These are phyloP conservation scores for Phylloporus scabripes DNA, from an alignment of 768 basidiomycete genomes.

Conservation along the genomic window DNA sequence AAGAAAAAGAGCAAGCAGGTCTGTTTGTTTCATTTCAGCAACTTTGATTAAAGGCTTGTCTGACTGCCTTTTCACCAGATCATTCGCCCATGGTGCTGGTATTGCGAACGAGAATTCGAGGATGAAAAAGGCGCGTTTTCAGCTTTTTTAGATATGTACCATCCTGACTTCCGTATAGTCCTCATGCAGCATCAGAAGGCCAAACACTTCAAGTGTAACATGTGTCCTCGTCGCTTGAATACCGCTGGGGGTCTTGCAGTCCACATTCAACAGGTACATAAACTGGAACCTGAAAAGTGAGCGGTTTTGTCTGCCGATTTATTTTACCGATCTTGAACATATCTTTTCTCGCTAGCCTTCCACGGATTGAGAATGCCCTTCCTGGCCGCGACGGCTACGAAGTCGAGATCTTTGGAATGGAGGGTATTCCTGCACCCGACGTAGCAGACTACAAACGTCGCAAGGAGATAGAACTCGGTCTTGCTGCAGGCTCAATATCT, in stretches of 20 bases:
- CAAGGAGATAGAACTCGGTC: conserved; percentile 90
- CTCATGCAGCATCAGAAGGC: conserved; percentile 99
- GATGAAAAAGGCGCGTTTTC: conserved; percentile 84
- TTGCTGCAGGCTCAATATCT: conserved; percentile 74
- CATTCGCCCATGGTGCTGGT: conserved; percentile 96
- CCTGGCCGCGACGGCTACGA: conserved; percentile 97
- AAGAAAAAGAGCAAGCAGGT: conserved; percentile 55
- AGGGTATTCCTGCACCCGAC: conserved; percentile 92
- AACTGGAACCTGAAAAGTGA: conserved; percentile 86
- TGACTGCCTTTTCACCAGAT: conserved; percentile 39
- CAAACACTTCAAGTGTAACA: conserved; percentile 97
- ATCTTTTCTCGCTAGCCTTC: conserved; percentile 41
- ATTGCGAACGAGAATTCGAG: conserved; percentile 98
- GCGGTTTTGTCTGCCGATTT: conserved; percentile 1
- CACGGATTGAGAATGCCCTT: conserved; percentile 93
- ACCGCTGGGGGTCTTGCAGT: conserved; percentile 97
- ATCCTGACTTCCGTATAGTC: conserved; percentile 44
- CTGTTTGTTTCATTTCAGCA: conserved; percentile 1
- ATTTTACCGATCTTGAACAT: conserved; percentile 8
- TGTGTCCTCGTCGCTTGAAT: conserved; percentile 93
- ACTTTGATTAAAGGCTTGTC: neutral
- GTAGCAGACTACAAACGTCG: conserved; percentile 93
- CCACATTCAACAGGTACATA: conserved; percentile 98
- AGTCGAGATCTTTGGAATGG: conserved; percentile 99
- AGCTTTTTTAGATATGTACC: neutral